Conservation (phyloP, 495 filamentous ascomycete genomes). For the Achaetomiella virescens region DNA sequence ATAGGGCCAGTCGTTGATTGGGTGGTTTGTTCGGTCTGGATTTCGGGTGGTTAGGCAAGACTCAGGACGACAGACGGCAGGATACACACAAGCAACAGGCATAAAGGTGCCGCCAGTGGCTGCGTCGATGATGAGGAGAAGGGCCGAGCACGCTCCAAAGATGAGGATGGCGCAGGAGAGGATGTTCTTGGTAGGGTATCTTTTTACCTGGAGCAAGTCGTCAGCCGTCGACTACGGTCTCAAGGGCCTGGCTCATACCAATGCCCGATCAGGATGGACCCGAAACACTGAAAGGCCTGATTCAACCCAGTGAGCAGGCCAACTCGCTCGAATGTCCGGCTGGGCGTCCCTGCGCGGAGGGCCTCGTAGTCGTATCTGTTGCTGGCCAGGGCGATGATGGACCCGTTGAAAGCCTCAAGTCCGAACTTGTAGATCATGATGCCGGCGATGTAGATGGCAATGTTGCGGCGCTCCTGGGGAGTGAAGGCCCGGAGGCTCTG, state of each 20-base stretch:
- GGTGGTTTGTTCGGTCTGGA: slow-evolving; percentile 19
- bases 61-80: neutral
- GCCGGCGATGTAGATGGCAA: slow-evolving; percentile 36
- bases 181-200: slow-evolving; percentile 36
- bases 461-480: slow-evolving; percentile 32
- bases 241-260: slow-evolving; percentile 17
- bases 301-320: slow-evolving; percentile 41
- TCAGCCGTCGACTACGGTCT: neutral
- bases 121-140: slow-evolving; percentile 35
- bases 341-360: slow-evolving; percentile 15
- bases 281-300: slow-evolving; percentile 42
- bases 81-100: slow-evolving; percentile 18
- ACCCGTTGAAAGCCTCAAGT: slow-evolving; percentile 42
- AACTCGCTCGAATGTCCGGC: slow-evolving; percentile 38
- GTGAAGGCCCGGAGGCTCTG: slow-evolving; percentile 23
- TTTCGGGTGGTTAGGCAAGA: neutral
- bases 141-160: slow-evolving; percentile 36
- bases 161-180: slow-evolving; percentile 32
- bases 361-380: slow-evolving; percentile 42
- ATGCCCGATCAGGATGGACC: slow-evolving; percentile 40
- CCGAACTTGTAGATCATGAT: slow-evolving; percentile 45
- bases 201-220: slow-evolving; percentile 17
- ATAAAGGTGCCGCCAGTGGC: slow-evolving; percentile 37
- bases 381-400: slow-evolving; percentile 37
- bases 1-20: slow-evolving; percentile 31